Evolutionary conservation across 257 asterid genomes (phyloP).

Genomic region (Solanum arcanum): DNA sequence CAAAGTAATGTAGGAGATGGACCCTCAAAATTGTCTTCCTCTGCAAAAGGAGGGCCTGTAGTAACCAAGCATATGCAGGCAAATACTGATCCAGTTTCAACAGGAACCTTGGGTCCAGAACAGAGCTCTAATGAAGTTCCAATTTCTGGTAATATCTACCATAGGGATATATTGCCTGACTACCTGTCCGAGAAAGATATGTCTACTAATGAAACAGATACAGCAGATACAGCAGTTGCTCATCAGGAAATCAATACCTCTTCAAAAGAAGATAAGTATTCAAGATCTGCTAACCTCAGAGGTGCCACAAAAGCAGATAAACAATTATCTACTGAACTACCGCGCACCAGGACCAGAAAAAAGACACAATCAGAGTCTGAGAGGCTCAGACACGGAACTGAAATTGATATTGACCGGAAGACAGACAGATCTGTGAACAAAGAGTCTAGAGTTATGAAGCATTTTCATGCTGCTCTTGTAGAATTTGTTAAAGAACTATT

Average conservation of each 20-base stretch:
- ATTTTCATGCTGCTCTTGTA: slow-evolving; percentile 56
- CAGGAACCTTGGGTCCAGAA: slow-evolving; percentile 13
- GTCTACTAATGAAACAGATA: background rate
- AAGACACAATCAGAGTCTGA: slow-evolving; percentile 22
- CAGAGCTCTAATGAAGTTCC: slow-evolving; percentile 13
- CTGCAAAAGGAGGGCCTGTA: slow-evolving; percentile 44
- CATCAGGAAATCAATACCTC: slow-evolving; percentile 11
- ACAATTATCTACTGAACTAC: slow-evolving; percentile 17
- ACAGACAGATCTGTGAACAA: slow-evolving; percentile 16
- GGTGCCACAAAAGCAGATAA: slow-evolving; percentile 13
- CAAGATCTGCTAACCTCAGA: slow-evolving; percentile 14
- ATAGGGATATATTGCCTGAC: background rate
- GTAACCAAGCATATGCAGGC: slow-evolving; percentile 22
- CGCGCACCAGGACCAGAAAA: slow-evolving; percentile 8
- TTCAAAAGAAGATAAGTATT: slow-evolving; percentile 27
- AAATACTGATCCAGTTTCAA: slow-evolving; percentile 6
- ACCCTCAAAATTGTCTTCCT: slow-evolving; percentile 16
- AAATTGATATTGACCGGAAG: slow-evolving; percentile 19
- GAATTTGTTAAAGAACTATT: slow-evolving; percentile 70
- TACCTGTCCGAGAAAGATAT: slow-evolving; percentile 7
- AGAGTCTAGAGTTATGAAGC: slow-evolving; percentile 38
- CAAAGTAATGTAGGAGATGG: slow-evolving; percentile 19
- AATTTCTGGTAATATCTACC: slow-evolving; percentile 6
- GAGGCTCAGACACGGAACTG: slow-evolving; percentile 23
- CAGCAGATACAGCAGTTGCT: slow-evolving; percentile 6